Evolutionary conservation across 441 rosid species (phyloP).

Genomic region (Melastoma candidum): DNA sequence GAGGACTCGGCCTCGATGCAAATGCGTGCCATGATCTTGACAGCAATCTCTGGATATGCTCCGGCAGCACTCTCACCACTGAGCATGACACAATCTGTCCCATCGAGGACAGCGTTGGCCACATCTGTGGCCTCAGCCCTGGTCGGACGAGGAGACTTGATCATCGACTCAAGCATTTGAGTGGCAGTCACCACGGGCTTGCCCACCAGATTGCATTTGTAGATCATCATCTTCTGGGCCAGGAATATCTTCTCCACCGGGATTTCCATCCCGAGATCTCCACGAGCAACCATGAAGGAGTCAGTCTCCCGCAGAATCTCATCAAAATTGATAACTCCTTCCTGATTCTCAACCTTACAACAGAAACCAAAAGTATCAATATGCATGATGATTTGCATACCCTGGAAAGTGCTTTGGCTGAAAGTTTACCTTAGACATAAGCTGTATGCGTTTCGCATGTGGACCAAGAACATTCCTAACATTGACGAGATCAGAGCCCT

Average conservation of each 20-base stretch:
- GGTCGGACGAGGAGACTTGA: slow-evolving; percentile 17
- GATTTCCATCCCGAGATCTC: slow-evolving; percentile 20
- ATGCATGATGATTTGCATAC: not conserved
- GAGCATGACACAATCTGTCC: slow-evolving; percentile 18
- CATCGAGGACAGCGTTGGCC: slow-evolving; percentile 19
- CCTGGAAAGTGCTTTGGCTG: slow-evolving; percentile 1
- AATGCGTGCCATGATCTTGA: slow-evolving; percentile 17
- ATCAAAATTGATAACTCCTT: slow-evolving; percentile 18
- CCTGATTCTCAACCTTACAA: slow-evolving; percentile 19
- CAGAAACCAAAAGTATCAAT: not conserved
- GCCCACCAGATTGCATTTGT: slow-evolving; percentile 17
- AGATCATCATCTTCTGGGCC: slow-evolving; percentile 20
- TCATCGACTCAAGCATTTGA: slow-evolving; percentile 21
- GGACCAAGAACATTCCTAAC: slow-evolving; percentile 16
- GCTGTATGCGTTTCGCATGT: slow-evolving; percentile 14
- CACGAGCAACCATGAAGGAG: slow-evolving; percentile 19
- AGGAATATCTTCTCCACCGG: slow-evolving; percentile 21
- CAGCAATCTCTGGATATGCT: slow-evolving; percentile 16
- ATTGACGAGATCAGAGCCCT: slow-evolving; percentile 18
- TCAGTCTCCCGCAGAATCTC: slow-evolving; percentile 17
- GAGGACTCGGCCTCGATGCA: slow-evolving; percentile 17
- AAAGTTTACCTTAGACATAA: slow-evolving; percentile 17
- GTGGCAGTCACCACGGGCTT: slow-evolving; percentile 20
- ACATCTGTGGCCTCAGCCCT: slow-evolving; percentile 18
- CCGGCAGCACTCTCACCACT: slow-evolving; percentile 21